These are phyloP conservation scores for Penicillium angulare DNA, from an alignment of 495 filamentous ascomycete genomes.

Conservation along the genomic window DNA sequence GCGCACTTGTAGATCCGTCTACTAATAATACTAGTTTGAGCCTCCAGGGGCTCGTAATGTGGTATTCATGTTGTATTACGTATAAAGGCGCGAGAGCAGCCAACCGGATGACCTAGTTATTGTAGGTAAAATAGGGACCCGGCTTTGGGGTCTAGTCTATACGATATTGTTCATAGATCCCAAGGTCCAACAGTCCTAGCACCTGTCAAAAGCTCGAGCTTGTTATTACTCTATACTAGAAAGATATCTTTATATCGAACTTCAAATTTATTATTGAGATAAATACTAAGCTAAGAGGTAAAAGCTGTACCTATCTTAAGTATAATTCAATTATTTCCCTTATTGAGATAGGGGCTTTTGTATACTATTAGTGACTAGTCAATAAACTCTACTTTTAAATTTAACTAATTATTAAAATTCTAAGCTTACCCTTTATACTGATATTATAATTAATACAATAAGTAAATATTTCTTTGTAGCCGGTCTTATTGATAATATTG, in stretches of 20 bases:
- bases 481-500: slow-evolving; percentile 46
- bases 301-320: slow-evolving; percentile 53
- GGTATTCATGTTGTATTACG: too few relatives aligned
- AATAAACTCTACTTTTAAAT: too few relatives aligned
- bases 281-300: slow-evolving; percentile 55
- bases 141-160: too few relatives aligned
- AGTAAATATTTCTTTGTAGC: slow-evolving; percentile 52
- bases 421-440: slow-evolving; percentile 48
- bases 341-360: slow-evolving; percentile 56
- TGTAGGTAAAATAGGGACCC: too few relatives aligned
- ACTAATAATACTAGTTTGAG: too few relatives aligned
- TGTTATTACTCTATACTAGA: slow-evolving; percentile 43
- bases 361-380: slow-evolving; percentile 48
- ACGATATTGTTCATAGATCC: slow-evolving; percentile 47
- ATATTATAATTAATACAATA: slow-evolving; percentile 57
- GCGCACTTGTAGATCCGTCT: too few relatives aligned
- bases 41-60: too few relatives aligned
- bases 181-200: slow-evolving; percentile 42
- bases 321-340: slow-evolving; percentile 42
- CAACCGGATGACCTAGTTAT: too few relatives aligned
- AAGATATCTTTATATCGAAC: slow-evolving; percentile 55
- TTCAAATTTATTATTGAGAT: slow-evolving; percentile 52
- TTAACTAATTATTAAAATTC: neutral
- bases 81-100: too few relatives aligned
- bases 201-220: slow-evolving; percentile 47